Conservation (phyloP, 2,329 filamentous ascomycete genomes). For the Fusarium sp. region DNA sequence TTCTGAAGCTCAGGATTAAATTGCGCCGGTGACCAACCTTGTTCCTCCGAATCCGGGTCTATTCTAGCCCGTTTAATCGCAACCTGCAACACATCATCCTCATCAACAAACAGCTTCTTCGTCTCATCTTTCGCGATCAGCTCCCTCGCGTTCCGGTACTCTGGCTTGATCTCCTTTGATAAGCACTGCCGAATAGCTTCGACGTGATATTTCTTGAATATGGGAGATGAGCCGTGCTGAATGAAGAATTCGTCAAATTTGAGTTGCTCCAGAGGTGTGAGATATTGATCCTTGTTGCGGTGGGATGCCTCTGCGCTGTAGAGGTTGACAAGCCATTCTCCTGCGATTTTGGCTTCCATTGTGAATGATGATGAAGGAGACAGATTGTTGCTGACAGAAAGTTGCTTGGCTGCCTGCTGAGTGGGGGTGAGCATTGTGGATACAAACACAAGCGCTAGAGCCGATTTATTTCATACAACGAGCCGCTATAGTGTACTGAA, state of each 20-base stretch:
- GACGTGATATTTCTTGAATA: background rate
- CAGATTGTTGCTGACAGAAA: background rate
- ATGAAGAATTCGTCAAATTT: conserved; percentile 25
- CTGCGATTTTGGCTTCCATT: background rate
- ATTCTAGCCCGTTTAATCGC: background rate
- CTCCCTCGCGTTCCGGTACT: conserved; percentile 8
- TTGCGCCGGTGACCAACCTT: background rate
- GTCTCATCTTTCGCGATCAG: background rate
- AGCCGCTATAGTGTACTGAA: too few relatives aligned
- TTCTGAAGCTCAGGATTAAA: conserved; percentile 17
- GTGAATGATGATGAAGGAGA: background rate
- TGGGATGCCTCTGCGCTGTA: background rate
- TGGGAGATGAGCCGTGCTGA: background rate
- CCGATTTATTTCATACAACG: background rate
- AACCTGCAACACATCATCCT: conserved; percentile 15
- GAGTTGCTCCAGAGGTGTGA: conserved; percentile 6
- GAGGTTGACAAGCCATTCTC: conserved; percentile 15
- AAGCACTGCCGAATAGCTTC: conserved; percentile 7
- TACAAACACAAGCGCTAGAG: background rate
- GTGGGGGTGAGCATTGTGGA: background rate
- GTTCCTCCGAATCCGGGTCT: accelerated
- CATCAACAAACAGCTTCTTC: background rate
- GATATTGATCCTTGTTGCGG: background rate
- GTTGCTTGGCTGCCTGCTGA: background rate
- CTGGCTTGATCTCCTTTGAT: background rate